Base-by-base conservation (phyloP, 495 filamentous ascomycete genomes). In the Pyrenopolyporus hunteri region DNA sequence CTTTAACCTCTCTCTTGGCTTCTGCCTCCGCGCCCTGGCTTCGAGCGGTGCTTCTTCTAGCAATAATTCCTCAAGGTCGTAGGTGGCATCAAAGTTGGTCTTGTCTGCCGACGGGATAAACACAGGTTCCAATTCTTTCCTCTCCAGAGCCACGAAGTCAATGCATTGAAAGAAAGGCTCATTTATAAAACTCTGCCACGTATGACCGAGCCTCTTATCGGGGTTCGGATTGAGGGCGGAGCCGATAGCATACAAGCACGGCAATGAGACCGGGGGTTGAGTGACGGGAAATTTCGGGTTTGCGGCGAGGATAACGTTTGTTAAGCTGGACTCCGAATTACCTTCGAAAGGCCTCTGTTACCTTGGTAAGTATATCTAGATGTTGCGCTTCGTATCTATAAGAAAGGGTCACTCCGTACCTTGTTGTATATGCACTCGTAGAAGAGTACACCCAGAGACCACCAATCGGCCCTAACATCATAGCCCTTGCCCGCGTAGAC, bases 341-440 rank as follows among this genome's bases (percentile, higher is more conserved):
- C 90, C 92, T 66, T 94, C 88, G 61, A 98, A 98, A 7, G 94
- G 94, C 67, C 94, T 84, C 94, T 81, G 67, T 46, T 8, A 28
- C 29, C 19, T 46, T 40, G 31, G 69, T 77, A 51, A 78, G 70
- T 64, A 58, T 33, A 36, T 29, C 22, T 23, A 22, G 32, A 14
- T 20, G 19, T 10, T 7, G 25, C n/a, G 16, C 40, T 31, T 42
- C 14, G 19, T 17, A 29, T 16, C 31, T 23, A 19, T 29, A 25
- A 14, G 37, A 45, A 4, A 17, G 2, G 26, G 20, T n/a, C 23
- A 20, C 10, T 39, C 69, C 83, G 45, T 76, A 93, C 93, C 87
- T 95, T 98, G 75, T 94, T 97, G 76, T 97, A 98, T 42, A 98
- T 96, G 81, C 94, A 97, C 75, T 98, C 94, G 74, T 97, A 98